phyloP scores from a whole-genome alignment of 2,329 filamentous ascomycete species.

The Clonostachys byssicola region DNA sequence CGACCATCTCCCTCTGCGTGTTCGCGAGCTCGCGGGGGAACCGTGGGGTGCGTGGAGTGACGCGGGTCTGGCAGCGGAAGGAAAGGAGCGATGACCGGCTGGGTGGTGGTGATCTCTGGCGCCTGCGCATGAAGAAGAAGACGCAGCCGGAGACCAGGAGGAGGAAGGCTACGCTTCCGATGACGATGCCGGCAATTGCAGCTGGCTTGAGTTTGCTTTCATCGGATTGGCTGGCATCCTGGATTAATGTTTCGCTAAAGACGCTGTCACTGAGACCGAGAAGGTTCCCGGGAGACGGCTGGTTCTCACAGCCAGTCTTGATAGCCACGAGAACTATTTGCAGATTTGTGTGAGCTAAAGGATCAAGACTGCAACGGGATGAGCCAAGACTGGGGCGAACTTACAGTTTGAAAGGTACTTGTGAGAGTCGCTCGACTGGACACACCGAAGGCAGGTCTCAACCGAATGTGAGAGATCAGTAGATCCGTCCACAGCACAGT shows the following conservation, averaged over 20 bases:
- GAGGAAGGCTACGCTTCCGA: slow-evolving; percentile 30
- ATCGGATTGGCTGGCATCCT: slow-evolving; percentile 24
- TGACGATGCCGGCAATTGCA: slow-evolving; percentile 37
- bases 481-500: slow-evolving; percentile 36
- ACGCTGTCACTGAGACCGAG: slow-evolving; percentile 39
- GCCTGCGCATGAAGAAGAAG: slow-evolving; percentile 41
- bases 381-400: slow-evolving; percentile 5
- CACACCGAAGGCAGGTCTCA: slow-evolving; percentile 38
- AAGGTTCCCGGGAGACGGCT: slow-evolving; percentile 26
- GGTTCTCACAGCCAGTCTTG: slow-evolving; percentile 44
- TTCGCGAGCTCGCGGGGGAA: slow-evolving; percentile 6
- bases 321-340: slow-evolving; percentile 42
- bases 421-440: slow-evolving; percentile 33
- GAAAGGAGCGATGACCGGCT: slow-evolving; percentile 41
- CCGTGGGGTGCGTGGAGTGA: slow-evolving; percentile 12
- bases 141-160: slow-evolving; percentile 29
- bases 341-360: not conserved
- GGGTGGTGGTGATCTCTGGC: slow-evolving; percentile 8
- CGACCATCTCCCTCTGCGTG: slow-evolving; percentile 1
- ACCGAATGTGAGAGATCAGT: slow-evolving; percentile 23
- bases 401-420: slow-evolving; percentile 46
- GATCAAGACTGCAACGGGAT: not conserved
- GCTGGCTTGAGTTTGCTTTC: slow-evolving; percentile 23
- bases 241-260: slow-evolving; percentile 27
- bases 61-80: slow-evolving; percentile 43